Conservation (phyloP, 225 moss, liverwort and hornwort genomes). For the Polytrichum commune region DNA sequence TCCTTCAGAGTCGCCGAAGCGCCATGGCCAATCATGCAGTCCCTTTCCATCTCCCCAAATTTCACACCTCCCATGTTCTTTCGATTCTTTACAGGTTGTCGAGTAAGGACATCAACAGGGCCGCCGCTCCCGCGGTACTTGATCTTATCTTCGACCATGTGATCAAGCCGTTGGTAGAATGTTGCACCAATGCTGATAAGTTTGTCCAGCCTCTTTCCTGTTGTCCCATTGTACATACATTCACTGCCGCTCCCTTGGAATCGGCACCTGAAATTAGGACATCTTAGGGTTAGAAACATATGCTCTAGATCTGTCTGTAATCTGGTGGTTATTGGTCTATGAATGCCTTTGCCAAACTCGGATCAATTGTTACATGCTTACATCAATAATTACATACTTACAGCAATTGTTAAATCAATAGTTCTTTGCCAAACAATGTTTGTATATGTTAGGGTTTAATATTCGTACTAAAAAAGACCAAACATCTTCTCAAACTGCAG, state of each 20-base stretch:
- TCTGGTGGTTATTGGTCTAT: too few relatives aligned
- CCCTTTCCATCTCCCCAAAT: conserved; percentile 93
- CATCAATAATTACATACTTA: too few relatives aligned
- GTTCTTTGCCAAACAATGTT: too few relatives aligned
- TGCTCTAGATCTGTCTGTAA: too few relatives aligned
- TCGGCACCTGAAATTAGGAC: background rate
- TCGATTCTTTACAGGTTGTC: conserved; percentile 74
- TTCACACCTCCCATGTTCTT: conserved; percentile 81
- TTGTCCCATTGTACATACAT: conserved; percentile 69
- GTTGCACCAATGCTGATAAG: conserved; percentile 72
- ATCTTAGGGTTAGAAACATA: too few relatives aligned
- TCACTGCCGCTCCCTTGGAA: conserved; percentile 49
- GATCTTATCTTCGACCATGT: conserved; percentile 89
- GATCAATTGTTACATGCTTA: too few relatives aligned
- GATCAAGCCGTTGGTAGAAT: conserved; percentile 83
- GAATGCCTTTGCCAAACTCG: too few relatives aligned
- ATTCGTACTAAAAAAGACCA: too few relatives aligned
- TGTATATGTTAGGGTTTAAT: too few relatives aligned
- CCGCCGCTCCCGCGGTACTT: conserved; percentile 76
- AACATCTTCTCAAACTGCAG: too few relatives aligned
- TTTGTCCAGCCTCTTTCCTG: conserved; percentile 54
- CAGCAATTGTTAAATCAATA: too few relatives aligned
- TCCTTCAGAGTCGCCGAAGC: conserved; percentile 75
- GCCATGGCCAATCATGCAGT: conserved; percentile 81
- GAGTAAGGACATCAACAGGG: conserved; percentile 67